Percentiles rank a stretch among this genome's conserved stretches.
Evolutionary conservation across 805 yeast genomes (phyloP).

Genomic region (Saccharomycopsis sp.): DNA sequence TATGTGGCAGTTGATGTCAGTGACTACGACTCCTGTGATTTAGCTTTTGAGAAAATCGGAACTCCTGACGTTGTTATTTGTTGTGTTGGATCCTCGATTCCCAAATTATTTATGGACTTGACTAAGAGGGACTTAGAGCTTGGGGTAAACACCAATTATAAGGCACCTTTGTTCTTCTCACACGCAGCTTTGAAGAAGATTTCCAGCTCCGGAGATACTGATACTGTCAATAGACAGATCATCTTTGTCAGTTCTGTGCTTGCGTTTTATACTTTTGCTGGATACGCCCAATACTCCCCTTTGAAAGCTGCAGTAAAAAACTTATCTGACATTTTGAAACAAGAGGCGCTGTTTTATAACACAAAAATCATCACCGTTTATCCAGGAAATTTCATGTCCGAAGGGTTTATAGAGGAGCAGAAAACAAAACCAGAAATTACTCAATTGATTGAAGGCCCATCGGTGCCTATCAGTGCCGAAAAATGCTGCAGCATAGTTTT

Average conservation of each 20-base stretch:
- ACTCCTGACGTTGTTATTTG: constrained; percentile 70
- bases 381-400: constrained; percentile 88
- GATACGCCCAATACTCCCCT: constrained; percentile 89
- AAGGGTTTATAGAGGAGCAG: constrained; percentile 80
- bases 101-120: constrained; percentile 69
- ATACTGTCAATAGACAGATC: constrained; percentile 38
- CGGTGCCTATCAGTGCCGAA: constrained; percentile 59
- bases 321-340: constrained; percentile 69
- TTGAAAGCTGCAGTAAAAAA: constrained; percentile 76
- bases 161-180: constrained; percentile 61
- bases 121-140: constrained; percentile 47
- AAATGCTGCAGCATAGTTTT: constrained; percentile 59
- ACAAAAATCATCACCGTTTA: constrained; percentile 66
- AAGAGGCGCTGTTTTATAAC: constrained; percentile 65
- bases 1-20: constrained; percentile 64
- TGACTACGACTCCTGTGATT: constrained; percentile 41
- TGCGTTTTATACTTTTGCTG: constrained; percentile 82
- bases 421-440: constrained; percentile 82
- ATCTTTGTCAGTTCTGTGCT: constrained; percentile 69
- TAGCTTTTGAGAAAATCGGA: constrained; percentile 35
- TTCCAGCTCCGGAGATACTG: constrained; percentile 24
- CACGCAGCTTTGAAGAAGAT: constrained; percentile 52
- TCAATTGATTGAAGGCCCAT: constrained; percentile 75
- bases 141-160: constrained; percentile 67
- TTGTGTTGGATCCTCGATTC: constrained; percentile 84